Conservation (phyloP, 306 rosid species). For the Ormosia emarginata region DNA sequence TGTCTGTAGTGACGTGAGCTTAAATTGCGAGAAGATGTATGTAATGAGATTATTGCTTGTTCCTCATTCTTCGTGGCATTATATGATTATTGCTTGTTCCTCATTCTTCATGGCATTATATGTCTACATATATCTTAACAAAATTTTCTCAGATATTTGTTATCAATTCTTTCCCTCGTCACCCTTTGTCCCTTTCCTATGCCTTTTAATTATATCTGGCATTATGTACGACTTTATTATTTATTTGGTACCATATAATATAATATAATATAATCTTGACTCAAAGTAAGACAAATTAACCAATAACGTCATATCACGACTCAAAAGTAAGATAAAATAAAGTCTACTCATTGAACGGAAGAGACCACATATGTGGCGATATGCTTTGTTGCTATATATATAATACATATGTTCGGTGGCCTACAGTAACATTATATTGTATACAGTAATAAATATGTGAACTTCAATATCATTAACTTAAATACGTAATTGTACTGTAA, state of each 20-base stretch:
- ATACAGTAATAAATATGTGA: background rate
- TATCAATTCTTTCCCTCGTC: background rate
- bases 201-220: background rate
- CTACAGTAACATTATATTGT: background rate
- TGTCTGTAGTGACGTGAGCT: background rate
- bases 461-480: background rate
- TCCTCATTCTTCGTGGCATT: background rate
- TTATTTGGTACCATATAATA: background rate
- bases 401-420: background rate
- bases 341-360: conserved; percentile 27
- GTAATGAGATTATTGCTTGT: background rate
- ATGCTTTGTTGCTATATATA: background rate
- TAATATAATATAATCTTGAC: background rate
- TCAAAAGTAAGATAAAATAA: conserved; percentile 16
- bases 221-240: background rate
- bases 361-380: conserved; percentile 6
- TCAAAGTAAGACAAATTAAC: background rate
- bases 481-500: too few relatives aligned
- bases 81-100: background rate
- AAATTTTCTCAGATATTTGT: background rate
- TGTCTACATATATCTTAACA: background rate
- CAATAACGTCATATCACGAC: background rate
- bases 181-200: background rate
- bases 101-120: background rate
- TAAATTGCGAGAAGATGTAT: background rate